Evolutionary conservation across 257 asterid species (phyloP).

Genomic region (Plantago major): DNA sequence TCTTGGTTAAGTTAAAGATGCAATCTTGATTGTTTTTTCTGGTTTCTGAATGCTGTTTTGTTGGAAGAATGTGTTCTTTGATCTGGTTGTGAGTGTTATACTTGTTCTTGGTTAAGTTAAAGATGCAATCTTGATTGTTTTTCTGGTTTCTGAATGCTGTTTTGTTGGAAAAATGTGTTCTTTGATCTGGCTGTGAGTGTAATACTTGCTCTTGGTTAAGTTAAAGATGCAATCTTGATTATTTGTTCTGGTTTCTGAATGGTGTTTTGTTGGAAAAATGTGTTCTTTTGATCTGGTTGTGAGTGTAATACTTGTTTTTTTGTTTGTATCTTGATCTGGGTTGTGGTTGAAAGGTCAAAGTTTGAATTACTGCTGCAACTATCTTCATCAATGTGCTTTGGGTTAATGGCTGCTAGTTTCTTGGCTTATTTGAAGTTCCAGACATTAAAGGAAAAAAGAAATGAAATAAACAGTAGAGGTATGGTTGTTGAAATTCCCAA

Average conservation of each 20-base stretch:
- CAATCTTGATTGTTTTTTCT: neutral
- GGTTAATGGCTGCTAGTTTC: too few species aligned
- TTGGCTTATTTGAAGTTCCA: too few species aligned
- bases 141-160: neutral
- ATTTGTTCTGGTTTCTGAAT: neutral
- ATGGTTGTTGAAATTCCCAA: too few species aligned
- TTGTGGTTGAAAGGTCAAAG: too few species aligned
- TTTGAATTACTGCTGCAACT: too few species aligned
- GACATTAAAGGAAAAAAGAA: too few species aligned
- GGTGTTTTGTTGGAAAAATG: neutral
- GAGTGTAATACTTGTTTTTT: too few species aligned
- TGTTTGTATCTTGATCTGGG: too few species aligned
- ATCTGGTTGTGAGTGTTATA: too few species aligned
- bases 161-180: neutral
- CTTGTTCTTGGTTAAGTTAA: neutral
- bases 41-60: neutral
- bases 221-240: neutral
- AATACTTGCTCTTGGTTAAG: neutral
- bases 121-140: neutral
- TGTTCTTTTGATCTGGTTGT: neutral
- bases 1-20: neutral
- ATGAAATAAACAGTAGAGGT: too few species aligned
- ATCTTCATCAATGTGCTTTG: too few species aligned
- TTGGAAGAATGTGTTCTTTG: neutral
- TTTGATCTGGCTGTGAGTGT: neutral